Conservation (phyloP, 1,284 basidiomycete species). For the Tausonia pullulans region DNA sequence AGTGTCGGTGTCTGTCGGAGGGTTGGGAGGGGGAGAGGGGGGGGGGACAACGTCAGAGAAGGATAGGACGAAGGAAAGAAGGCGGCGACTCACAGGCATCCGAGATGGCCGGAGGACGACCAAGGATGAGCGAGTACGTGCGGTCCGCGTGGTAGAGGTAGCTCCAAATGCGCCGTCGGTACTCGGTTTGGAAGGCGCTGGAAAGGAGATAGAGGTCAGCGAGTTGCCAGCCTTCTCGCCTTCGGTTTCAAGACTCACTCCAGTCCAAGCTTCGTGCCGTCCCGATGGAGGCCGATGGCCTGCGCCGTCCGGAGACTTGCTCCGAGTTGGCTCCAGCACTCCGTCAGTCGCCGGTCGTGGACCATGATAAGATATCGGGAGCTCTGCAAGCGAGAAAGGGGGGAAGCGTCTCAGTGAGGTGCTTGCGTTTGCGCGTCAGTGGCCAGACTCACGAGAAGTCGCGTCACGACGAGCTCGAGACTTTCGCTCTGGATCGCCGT, state of each 20-base stretch:
- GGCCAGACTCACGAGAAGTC: constrained; percentile 55
- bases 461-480: constrained; percentile 74
- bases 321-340: constrained; percentile 91
- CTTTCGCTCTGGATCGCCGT: constrained; percentile 84
- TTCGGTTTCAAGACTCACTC: constrained; percentile 39
- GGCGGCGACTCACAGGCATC: constrained; percentile 25
- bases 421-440: neutral
- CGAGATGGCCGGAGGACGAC: constrained; percentile 59
- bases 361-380: constrained; percentile 77
- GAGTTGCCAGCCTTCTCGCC: no score
- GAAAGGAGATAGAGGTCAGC: no score
- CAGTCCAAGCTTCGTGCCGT: constrained; percentile 61
- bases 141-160: constrained; percentile 47
- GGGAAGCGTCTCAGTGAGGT: neutral
- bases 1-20: constrained; percentile 50
- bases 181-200: constrained; percentile 62
- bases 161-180: constrained; percentile 83
- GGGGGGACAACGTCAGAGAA: neutral
- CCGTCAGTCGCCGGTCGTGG: constrained; percentile 37
- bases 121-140: constrained; percentile 80
- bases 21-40: neutral
- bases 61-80: constrained; percentile 20
- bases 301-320: constrained; percentile 87
- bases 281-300: constrained; percentile 82
- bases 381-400: constrained; percentile 43